Evolutionary conservation across 768 basidiomycete genomes (phyloP), one percentile per base, ranked within the genome.

Genomic region (Clitopilus passeckerianus): DNA sequence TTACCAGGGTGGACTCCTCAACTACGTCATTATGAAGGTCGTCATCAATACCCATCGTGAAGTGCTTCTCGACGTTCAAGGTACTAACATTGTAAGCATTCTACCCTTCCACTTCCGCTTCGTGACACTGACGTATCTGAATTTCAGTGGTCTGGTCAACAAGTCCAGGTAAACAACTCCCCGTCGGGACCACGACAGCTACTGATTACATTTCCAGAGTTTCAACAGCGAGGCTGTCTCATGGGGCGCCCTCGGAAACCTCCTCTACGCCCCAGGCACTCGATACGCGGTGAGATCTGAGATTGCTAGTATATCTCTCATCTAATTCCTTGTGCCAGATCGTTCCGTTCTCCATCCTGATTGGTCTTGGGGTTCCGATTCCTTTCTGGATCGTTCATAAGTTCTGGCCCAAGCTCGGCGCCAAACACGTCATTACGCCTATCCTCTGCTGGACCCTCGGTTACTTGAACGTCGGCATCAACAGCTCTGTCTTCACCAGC

Each of bases 1-100:
- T 20, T 15, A 16, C 12, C 16, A 55, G 54, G 35, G 27, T 5
- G n/a, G 54, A n/a, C 54, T 55, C 30, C 54, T 37, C 15, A 34
- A 24, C 73, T 72, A 71, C 54, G 75, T 85, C 55, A 73, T 87
- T 60, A 85, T 86, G 85, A 83, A 80, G 59, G 70, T 74, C 1
- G 81, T 87, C 56, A 75, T 88, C 63, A 65, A 65, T 16, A 71
- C 64, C 34, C 81, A 82, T 58, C 76, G 81, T 3, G 74, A 75
- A 10, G 75, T 84, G 34, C 73, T 85, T 5, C 73, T 80, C 12
- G 72, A 77, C 10, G 77, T 82, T 22, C 78, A 84, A 59, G 83
- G 82, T 7, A 76, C 80, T 2, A 81, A 81, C 68, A 75, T 83
- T 46, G 37, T 41, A 41, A 14, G 37, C n/a, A 30, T 3, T 7